A percentile compares a stretch with the other conserved stretches of the same genome.
Conservation (phyloP, 352 stramenopile species). For the Pythium sukuiense region DNA sequence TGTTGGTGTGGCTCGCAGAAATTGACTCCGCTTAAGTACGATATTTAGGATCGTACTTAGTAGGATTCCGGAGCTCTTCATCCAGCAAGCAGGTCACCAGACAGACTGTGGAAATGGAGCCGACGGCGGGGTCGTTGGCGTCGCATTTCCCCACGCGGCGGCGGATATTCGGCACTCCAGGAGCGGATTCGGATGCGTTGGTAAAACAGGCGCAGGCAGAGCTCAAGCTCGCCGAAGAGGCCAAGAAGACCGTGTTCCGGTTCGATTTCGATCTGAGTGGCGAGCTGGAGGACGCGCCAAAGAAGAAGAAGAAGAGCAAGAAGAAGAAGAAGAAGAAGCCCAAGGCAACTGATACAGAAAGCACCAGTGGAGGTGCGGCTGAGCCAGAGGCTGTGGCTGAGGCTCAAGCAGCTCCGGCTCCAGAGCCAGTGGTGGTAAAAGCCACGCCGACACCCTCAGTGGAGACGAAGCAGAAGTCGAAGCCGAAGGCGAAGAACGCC, state of each 20-base stretch:
- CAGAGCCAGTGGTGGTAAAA: background rate
- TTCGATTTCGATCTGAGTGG: conserved; percentile 46
- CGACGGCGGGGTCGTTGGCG: conserved; percentile 26
- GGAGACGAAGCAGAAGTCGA: background rate
- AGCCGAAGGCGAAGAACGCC: background rate
- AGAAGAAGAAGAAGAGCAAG: conserved; percentile 29
- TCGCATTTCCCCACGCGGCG: conserved; percentile 55
- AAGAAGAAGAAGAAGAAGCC: conserved; percentile 17
- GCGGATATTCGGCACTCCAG: conserved; percentile 26
- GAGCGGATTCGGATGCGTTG: conserved; percentile 15
- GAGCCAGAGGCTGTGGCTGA: background rate
- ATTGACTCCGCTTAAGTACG: conserved; percentile 24
- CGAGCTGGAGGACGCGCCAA: conserved; percentile 20
- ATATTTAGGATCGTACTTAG: conserved; percentile 13
- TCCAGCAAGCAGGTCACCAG: background rate
- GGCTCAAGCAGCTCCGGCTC: background rate
- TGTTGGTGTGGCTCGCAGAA: background rate
- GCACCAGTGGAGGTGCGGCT: background rate
- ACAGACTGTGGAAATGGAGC: conserved; percentile 16
- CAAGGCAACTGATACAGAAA: background rate
- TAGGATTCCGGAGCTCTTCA: background rate
- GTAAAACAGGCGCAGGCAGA: conserved; percentile 38
- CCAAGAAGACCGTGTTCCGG: conserved; percentile 45
- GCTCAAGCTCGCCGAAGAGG: conserved; percentile 24
- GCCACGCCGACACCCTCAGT: background rate